Evolutionary conservation across 1,284 basidiomycete genomes (phyloP).

Genomic region (Ceratobasidium theobromae): DNA sequence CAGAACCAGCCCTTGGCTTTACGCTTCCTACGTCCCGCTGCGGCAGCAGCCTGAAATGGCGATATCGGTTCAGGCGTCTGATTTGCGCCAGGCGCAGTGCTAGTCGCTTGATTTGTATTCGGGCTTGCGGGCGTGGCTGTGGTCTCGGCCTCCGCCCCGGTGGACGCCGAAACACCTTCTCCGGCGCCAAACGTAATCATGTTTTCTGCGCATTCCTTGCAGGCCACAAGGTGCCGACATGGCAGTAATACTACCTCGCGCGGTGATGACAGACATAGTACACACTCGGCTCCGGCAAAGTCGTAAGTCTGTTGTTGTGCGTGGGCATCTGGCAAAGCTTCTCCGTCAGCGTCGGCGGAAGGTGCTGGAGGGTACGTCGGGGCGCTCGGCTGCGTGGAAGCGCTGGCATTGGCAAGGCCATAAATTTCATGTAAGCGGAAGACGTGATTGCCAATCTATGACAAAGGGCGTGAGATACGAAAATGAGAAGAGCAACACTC

Average conservation of each 20-base stretch:
- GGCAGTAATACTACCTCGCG: constrained; percentile 87
- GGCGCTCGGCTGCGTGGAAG: constrained; percentile 47
- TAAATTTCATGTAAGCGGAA: constrained; percentile 93
- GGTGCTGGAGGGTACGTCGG: constrained; percentile 47
- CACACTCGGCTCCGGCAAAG: constrained; percentile 80
- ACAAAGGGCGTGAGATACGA: background rate
- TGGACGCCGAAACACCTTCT: constrained; percentile 50
- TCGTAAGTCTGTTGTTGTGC: constrained; percentile 54
- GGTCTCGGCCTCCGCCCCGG: constrained; percentile 31
- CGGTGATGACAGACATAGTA: constrained; percentile 81
- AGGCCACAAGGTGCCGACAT: constrained; percentile 87
- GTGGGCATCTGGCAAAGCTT: constrained; percentile 37
- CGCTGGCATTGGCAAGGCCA: constrained; percentile 57
- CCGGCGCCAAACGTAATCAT: constrained; percentile 95
- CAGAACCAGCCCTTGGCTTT: constrained; percentile 95
- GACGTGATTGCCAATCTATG: constrained; percentile 76
- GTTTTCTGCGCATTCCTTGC: constrained; percentile 87
- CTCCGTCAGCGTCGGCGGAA: constrained; percentile 47
- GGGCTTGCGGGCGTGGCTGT: constrained; percentile 34
- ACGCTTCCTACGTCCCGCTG: constrained; percentile 63
- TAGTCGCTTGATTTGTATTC: constrained; percentile 27
- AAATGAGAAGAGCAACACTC: constrained; percentile 13
- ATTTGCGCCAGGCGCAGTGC: constrained; percentile 11
- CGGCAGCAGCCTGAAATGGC: constrained; percentile 37
- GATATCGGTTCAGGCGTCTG: constrained; percentile 32